These are phyloP conservation scores for Fusarium liriodendri DNA, from an alignment of 2,329 filamentous ascomycete genomes.

Conservation along the genomic window DNA sequence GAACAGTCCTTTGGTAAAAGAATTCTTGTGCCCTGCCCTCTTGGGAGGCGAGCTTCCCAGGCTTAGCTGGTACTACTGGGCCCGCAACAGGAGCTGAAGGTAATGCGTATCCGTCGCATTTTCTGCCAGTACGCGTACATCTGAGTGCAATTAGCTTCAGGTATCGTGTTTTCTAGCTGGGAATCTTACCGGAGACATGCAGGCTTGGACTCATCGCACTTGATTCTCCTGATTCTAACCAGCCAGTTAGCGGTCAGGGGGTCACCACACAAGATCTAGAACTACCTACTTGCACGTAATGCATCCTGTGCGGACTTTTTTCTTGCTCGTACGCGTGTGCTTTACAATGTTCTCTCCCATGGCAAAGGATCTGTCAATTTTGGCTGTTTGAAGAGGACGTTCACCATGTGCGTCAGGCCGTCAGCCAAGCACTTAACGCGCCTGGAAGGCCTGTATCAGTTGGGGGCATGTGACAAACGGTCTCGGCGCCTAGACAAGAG, in stretches of 20 bases:
- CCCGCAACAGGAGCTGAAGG: background rate
- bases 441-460: background rate
- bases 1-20: background rate
- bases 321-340: background rate
- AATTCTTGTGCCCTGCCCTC: background rate
- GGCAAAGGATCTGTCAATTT: background rate
- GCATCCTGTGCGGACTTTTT: background rate
- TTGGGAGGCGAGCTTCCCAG: background rate
- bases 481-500: background rate
- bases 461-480: background rate
- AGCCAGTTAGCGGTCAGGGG: background rate
- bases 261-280: background rate
- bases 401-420: background rate
- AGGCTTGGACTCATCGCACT: background rate
- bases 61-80: background rate
- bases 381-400: background rate
- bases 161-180: background rate
- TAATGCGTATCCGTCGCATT: background rate
- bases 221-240: background rate
- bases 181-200: background rate
- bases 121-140: background rate
- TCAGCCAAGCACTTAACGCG: background rate
- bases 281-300: background rate
- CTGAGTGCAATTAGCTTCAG: background rate
- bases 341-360: background rate